Percentiles rank a stretch among this genome's conserved stretches.
These are phyloP conservation scores for Geosmithia flava DNA, from an alignment of 2,329 filamentous ascomycete species.

Conservation along the genomic window DNA sequence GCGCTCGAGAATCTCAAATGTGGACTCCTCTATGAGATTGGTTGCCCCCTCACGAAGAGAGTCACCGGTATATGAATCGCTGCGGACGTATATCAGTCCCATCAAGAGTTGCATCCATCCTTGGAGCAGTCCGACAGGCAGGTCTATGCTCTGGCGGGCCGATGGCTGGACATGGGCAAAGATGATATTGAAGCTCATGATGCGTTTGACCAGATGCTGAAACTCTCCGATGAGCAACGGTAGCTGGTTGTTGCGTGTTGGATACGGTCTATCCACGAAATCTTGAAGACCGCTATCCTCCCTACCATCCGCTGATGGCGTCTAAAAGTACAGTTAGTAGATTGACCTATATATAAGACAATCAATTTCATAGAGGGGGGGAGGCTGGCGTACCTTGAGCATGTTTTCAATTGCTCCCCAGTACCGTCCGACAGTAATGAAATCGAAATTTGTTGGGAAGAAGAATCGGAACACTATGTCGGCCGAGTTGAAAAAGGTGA, in stretches of 20 bases:
- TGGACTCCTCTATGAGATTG: neutral
- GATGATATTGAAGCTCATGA: neutral
- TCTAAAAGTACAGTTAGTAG: no score
- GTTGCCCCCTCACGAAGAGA: neutral
- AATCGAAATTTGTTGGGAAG: neutral
- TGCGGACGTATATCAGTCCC: neutral
- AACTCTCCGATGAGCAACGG: neutral
- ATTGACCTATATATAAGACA: no score
- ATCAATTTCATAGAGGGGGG: no score
- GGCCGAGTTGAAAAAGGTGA: neutral
- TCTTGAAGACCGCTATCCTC: neutral
- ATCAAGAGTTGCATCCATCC: neutral
- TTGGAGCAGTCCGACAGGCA: neutral
- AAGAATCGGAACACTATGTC: neutral
- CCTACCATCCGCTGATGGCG: neutral
- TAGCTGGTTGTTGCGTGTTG: neutral
- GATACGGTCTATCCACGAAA: neutral
- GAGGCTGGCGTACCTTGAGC: no score
- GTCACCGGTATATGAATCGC: neutral
- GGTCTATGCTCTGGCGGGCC: neutral
- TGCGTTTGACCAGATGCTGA: neutral
- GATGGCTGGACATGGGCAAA: neutral
- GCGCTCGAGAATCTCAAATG: neutral
- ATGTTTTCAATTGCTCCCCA: neutral
- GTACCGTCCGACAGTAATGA: neutral